Evolutionary conservation across 805 yeast genomes (phyloP).

Genomic region (Wickerhamiella nectarea): DNA sequence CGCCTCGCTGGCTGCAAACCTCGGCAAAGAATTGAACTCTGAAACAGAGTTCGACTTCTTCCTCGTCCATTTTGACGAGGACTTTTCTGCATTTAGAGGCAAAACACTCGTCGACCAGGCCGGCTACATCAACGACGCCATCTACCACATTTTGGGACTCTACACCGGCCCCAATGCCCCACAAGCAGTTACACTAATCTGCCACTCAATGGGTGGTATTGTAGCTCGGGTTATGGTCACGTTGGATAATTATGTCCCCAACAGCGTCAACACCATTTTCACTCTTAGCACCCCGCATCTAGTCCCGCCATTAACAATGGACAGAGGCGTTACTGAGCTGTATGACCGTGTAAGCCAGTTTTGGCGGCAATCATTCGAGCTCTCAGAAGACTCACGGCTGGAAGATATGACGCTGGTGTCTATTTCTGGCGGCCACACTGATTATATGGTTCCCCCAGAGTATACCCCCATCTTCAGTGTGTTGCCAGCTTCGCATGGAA

Average conservation of each 20-base stretch:
- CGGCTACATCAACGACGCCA: constrained; percentile 80
- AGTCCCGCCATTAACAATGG: constrained; percentile 85
- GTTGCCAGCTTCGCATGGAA: constrained; percentile 62
- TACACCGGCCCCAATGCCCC: constrained; percentile 41
- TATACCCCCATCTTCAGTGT: constrained; percentile 63
- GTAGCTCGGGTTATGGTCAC: constrained; percentile 79
- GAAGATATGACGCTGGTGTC: constrained; percentile 58
- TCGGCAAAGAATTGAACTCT: constrained; percentile 31
- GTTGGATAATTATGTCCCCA: constrained; percentile 55
- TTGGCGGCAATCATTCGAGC: constrained; percentile 55
- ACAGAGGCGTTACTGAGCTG: constrained; percentile 66
- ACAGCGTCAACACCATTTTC: constrained; percentile 67
- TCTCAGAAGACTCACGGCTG: constrained; percentile 33
- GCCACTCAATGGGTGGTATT: constrained; percentile 97
- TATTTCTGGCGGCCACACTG: constrained; percentile 77
- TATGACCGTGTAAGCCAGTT: constrained; percentile 63
- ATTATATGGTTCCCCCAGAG: constrained; percentile 76
- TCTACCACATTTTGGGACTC: constrained; percentile 55
- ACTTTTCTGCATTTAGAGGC: constrained; percentile 92
- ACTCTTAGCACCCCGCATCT: constrained; percentile 88
- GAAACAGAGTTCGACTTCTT: constrained; percentile 56
- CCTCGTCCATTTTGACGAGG: constrained; percentile 89
- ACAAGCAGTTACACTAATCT: constrained; percentile 60
- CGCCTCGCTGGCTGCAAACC: constrained; percentile 65
- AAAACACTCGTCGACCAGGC: constrained; percentile 88